Evolutionary conservation across 2,329 filamentous ascomycete species (phyloP), one percentile per base, ranked within the genome.

Genomic region (Anisogramma anomala): DNA sequence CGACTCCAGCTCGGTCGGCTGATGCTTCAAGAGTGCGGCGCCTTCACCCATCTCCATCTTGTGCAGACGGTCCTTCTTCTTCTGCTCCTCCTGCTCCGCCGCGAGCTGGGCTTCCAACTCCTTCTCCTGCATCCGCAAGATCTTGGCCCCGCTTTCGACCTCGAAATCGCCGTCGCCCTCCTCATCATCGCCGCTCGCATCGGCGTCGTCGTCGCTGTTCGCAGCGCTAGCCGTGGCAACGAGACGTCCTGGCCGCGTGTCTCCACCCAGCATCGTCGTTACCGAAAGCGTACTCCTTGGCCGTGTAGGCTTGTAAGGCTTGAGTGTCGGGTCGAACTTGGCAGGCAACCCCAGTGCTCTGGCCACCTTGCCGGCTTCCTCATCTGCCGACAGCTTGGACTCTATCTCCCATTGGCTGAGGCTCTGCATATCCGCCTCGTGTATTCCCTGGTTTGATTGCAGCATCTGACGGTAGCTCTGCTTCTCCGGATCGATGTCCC

Each of bases 401-500:
- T 77, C 72, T 15, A 76, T 62, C 50, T 74, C 68, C 53, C 74
- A 76, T 6, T 63, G 58, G 50, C 65, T 69, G 49, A 64, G 69
- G 27, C 63, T 63, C 42, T 72, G 69, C 55, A 65, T 71, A 44
- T 77, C 71, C 47, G 72, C 72, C 53, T 77, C 74, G 52, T 78
- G 74, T 36, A 65, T 67, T 25, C 72, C 72, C 33, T 66, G 57
- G 7, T 62, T 71, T 51, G 82, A 72, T 38, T 82, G 76, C 8
- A 94, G 65, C 60, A 94, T 86, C 39, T 80, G 74, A 38, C 79
- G 69, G 57, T 94, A 94, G 33, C 79, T 82, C 50, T 82, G 78
- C 25, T 87, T 74, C 13, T 67, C 70, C 5, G 84, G 79, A 52
- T 94, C 85, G 40, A 82, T 78, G 37, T 78, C 73, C 22, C 88